A percentile compares a stretch with the other conserved stretches of the same genome.
Evolutionary conservation across 768 basidiomycete genomes (phyloP).

Genomic region (Rhizopogon vinicolor): DNA sequence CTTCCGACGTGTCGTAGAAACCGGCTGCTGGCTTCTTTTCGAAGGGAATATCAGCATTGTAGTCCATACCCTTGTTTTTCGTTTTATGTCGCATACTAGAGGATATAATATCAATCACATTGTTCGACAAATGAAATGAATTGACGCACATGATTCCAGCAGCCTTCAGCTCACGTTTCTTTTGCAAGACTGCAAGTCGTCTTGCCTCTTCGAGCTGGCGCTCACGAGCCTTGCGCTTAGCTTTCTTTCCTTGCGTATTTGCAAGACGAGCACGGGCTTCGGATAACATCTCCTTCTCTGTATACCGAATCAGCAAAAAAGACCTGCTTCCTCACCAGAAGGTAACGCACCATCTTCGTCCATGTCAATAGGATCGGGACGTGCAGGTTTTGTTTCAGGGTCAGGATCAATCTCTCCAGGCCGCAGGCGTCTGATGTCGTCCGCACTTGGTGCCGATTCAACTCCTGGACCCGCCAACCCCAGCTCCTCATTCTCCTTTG

Average conservation of each 20-base stretch:
- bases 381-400: slow-evolving; percentile 96
- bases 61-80: slow-evolving; percentile 98
- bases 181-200: slow-evolving; percentile 90
- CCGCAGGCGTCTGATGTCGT: slow-evolving; percentile 82
- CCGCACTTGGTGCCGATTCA: slow-evolving; percentile 85
- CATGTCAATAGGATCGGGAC: slow-evolving; percentile 99
- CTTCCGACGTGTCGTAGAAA: slow-evolving; percentile 96
- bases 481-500: slow-evolving; percentile 92
- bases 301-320: slow-evolving; percentile 6
- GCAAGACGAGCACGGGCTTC: slow-evolving; percentile 97
- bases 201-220: slow-evolving; percentile 96
- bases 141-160: slow-evolving; percentile 88
- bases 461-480: slow-evolving; percentile 79
- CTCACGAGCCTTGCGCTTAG: slow-evolving; percentile 97
- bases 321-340: background rate
- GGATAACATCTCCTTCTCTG: slow-evolving; percentile 99
- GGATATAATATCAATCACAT: slow-evolving; percentile 3
- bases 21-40: slow-evolving; percentile 95
- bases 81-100: slow-evolving; percentile 85
- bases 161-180: slow-evolving; percentile 96
- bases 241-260: slow-evolving; percentile 99
- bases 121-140: slow-evolving; percentile 1
- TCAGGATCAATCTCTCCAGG: slow-evolving; percentile 99
- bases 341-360: slow-evolving; percentile 84
- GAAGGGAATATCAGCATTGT: slow-evolving; percentile 97